phyloP scores from a whole-genome alignment of 768 basidiomycete species.

The Sarcodon sp. region DNA sequence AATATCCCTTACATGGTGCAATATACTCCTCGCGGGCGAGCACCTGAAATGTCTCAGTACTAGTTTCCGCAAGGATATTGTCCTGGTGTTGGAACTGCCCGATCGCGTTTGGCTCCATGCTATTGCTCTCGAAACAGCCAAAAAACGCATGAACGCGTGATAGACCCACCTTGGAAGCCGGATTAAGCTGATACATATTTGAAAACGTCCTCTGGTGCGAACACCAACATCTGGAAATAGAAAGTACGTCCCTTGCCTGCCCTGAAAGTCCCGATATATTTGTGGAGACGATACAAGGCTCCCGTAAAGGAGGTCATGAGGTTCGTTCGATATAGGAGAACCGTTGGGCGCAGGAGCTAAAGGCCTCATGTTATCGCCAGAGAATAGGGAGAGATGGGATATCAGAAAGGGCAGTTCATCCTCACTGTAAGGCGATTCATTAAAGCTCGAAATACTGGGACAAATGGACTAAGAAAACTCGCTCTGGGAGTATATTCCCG shows the following conservation, averaged over 20 bases:
- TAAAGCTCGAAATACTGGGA: slow-evolving; percentile 1
- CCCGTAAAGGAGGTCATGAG: slow-evolving; percentile 66
- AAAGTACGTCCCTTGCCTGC: slow-evolving; percentile 75
- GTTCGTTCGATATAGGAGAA: slow-evolving; percentile 31
- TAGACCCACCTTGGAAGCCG: slow-evolving; percentile 61
- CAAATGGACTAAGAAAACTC: slow-evolving; percentile 22
- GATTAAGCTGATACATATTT: slow-evolving; percentile 61
- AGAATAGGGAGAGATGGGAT: slow-evolving; percentile 67
- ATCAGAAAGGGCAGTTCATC: slow-evolving; percentile 81
- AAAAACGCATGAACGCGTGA: not conserved
- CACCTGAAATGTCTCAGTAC: slow-evolving; percentile 71
- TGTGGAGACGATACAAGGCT: slow-evolving; percentile 77
- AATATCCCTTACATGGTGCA: slow-evolving; percentile 55
- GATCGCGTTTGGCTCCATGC: slow-evolving; percentile 36
- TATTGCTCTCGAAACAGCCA: slow-evolving; percentile 5
- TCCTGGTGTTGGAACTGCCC: slow-evolving; percentile 39
- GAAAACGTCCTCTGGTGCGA: slow-evolving; percentile 63
- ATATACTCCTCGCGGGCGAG: slow-evolving; percentile 59
- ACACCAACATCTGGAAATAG: slow-evolving; percentile 88
- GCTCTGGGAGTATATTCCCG: slow-evolving; percentile 70
- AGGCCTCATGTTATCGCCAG: slow-evolving; percentile 48
- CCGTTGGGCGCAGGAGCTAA: slow-evolving; percentile 36
- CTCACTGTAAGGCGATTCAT: slow-evolving; percentile 36
- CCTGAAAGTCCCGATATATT: slow-evolving; percentile 67
- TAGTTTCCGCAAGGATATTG: slow-evolving; percentile 54